Base-by-base conservation (phyloP, 2,329 filamentous ascomycete species). In the Aureobasidium sp. region DNA sequence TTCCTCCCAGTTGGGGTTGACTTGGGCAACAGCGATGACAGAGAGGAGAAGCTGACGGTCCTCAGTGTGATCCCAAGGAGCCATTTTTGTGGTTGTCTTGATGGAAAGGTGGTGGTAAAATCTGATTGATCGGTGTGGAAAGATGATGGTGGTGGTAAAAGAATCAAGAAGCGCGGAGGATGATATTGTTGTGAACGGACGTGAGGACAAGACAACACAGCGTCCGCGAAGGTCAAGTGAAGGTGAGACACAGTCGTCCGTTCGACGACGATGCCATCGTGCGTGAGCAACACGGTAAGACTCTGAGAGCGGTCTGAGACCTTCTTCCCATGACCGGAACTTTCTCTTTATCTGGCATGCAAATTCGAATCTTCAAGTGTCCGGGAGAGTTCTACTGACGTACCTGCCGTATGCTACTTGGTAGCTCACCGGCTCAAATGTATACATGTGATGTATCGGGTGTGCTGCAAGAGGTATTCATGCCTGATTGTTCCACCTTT, bases 11-110 rank as follows among this genome's bases (percentile, higher is more conserved):
- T 57, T 31, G 24, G 33, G 33, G 8, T 29, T 14, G 35, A 37
- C 24, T 22, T 39, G 42, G 12, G 52, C 22, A 11, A 56, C 17
- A 4, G 42, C 5, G 49, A 48, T 62, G 3, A 49, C 31, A 15
- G 27, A 29, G 14, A 62, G 60, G 7, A 62, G n/a, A 5, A 62
- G 60, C 27, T 49, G 17, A 33, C 50, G 60, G 19, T 62, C 60
- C 2, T 62, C 60, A 5, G 50, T 17, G 2, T 31, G 33, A 29
- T 31, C 19, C 60, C 60, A 62, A 14, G 39, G 24, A 35, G 50
- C 44, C 50, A 57, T 39, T 15, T 2, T 44, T 44, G 37, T 35
- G n/a, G 17, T 22, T 50, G 48, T 35, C 3, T 31, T 48, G 17
- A 11, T n/a, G 8, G 22, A 12, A 45, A 45, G 24, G 39, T 11